Base-by-base conservation (phyloP, 2,329 filamentous ascomycete genomes). In the Penicillium sp. region DNA sequence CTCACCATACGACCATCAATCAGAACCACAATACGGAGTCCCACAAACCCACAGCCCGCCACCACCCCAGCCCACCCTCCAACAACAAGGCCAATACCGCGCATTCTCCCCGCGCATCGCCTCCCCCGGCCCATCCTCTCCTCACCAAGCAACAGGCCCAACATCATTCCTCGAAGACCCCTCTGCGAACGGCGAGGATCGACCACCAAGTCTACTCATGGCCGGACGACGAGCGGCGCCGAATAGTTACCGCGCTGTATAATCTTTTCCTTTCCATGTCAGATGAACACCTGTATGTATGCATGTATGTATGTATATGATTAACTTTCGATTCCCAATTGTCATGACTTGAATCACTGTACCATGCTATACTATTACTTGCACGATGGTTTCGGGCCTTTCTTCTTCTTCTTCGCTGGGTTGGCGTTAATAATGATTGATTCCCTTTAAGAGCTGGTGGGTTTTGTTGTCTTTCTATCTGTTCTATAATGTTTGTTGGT, bases 161-260 rank as follows among this genome's bases (percentile, higher is more conserved):
- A 23, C 38, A 5, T 42, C 38, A 5, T 52, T 55, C n/a, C 35
- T 48, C n/a, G 47, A 51, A 30, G 45, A 50, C 23, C 49, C 48
- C 8, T 35, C 30, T 8, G 30, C 30, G 8, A 35, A 35, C 30
- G 16, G 16, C 30, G 50, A 65, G 28, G 65, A 68, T 58, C 65
- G 71, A 59, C 71, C 73, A 35, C 73, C 74, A 9, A 75, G 69
- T 67, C 62, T 75, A 33, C 60, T 75, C 55, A 70, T 74, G 59
- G 71, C 69, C 55, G 74, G 73, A 16, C 68, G 71, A 52, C 70
- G 70, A 55, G 70, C 73, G 11, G 66, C 63, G 7, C 61, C 64
- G 38, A 71, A 73, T 46, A 69, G 67, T 24, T 72, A 63, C 49
- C 65, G 68, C 54, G 65, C 73, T 61, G 66, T 75, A 47, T 72